Conservation (phyloP, 2,329 filamentous ascomycete genomes). For the Pseudocercospora musae region DNA sequence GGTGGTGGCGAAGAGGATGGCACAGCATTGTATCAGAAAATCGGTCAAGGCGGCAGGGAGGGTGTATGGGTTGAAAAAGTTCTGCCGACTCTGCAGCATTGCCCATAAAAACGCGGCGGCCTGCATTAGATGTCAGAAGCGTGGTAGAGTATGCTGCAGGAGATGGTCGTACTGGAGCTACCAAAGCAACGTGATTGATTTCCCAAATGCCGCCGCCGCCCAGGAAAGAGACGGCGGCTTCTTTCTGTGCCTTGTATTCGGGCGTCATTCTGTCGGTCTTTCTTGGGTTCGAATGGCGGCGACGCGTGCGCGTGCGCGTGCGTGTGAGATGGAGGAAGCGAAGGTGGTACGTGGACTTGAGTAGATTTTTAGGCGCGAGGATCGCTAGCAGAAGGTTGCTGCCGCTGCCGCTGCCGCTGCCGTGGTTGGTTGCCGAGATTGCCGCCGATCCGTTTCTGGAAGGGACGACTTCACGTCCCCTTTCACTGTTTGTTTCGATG, state of each 20-base stretch:
- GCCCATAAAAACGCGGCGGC: constrained; percentile 83
- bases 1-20: constrained; percentile 79
- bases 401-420: constrained; percentile 1
- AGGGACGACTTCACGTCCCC: not conserved
- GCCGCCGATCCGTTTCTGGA: not conserved
- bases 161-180: constrained; percentile 68
- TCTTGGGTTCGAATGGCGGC: not conserved
- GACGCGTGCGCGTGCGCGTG: not conserved
- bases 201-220: constrained; percentile 79
- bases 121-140: constrained; percentile 47
- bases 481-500: not conserved
- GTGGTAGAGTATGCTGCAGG: constrained; percentile 27
- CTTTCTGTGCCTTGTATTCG: constrained; percentile 87
- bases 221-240: constrained; percentile 91
- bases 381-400: constrained; percentile 3
- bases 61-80: constrained; percentile 76
- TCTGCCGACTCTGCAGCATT: constrained; percentile 75
- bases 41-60: constrained; percentile 68
- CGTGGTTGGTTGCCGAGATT: not conserved
- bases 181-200: constrained; percentile 80
- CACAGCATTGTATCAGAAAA: constrained; percentile 80
- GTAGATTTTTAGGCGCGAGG: not conserved
- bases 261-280: constrained; percentile 26
- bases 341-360: constrained; percentile 2
- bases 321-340: constrained; percentile 9